These are phyloP conservation scores for Phytophthora sp. DNA, from an alignment of 352 stramenopile species.

Conservation along the genomic window DNA sequence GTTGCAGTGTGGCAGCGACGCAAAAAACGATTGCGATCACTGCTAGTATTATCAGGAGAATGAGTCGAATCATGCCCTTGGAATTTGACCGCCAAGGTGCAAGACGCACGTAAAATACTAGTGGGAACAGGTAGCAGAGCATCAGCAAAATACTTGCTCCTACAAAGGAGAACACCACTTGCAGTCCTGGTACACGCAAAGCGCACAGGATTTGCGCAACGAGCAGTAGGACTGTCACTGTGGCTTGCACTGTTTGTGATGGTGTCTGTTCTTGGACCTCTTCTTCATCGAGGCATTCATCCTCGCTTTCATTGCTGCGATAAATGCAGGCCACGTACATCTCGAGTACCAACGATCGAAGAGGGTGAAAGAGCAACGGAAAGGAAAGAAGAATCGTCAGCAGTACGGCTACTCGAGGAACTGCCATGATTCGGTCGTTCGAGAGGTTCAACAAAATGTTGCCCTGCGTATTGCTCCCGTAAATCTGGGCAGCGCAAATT, in stretches of 20 bases:
- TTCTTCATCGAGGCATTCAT: not conserved
- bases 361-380: constrained; percentile 73
- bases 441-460: constrained; percentile 85
- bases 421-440: constrained; percentile 70
- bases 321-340: constrained; percentile 43
- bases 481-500: constrained; percentile 62
- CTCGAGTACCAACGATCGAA: constrained; percentile 69
- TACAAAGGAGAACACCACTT: constrained; percentile 82
- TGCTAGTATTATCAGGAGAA: constrained; percentile 33
- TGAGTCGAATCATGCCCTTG: constrained; percentile 32
- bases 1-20: constrained; percentile 59
- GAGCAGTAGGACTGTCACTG: constrained; percentile 52
- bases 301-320: not conserved
- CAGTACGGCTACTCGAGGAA: constrained; percentile 69
- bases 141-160: constrained; percentile 75
- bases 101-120: constrained; percentile 62
- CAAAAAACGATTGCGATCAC: constrained; percentile 59
- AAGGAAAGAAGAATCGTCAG: constrained; percentile 82
- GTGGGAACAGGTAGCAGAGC: constrained; percentile 76
- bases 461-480: constrained; percentile 60
- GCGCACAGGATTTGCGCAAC: constrained; percentile 55
- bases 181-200: constrained; percentile 58
- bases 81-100: constrained; percentile 45
- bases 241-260: constrained; percentile 36
- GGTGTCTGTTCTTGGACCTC: constrained; percentile 2